phyloP scores from a whole-genome alignment of 2,329 filamentous ascomycete genomes.

The Microsporum audouinii region DNA sequence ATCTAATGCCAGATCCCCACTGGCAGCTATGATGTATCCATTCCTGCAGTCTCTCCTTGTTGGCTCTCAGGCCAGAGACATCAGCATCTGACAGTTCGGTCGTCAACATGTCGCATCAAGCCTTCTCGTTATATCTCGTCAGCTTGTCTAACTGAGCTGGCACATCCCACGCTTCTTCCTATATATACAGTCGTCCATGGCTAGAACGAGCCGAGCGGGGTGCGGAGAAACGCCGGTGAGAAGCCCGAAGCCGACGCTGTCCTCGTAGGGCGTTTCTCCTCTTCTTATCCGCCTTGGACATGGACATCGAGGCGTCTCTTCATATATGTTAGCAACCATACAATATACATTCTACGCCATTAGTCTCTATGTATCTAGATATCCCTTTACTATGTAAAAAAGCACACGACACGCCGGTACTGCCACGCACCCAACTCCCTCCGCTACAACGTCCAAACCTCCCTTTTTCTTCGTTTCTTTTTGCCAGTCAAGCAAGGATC shows the following conservation, averaged over 20 bases:
- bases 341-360: no score
- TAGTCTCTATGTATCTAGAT: no score
- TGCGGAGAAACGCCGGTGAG: slow-evolving; percentile 7
- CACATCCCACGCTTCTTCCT: neutral
- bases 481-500: neutral
- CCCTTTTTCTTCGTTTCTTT: neutral
- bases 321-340: no score
- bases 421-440: neutral
- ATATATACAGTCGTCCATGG: slow-evolving; percentile 7
- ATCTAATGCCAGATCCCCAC: slow-evolving; percentile 55
- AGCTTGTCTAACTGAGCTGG: no score
- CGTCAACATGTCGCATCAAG: slow-evolving; percentile 24
- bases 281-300: no score
- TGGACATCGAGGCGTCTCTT: no score
- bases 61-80: slow-evolving; percentile 44
- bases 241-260: neutral
- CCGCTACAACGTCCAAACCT: neutral
- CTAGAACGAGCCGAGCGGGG: neutral
- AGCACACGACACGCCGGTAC: neutral
- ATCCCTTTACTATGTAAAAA: neutral
- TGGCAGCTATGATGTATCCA: slow-evolving; percentile 55
- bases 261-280: neutral
- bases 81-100: slow-evolving; percentile 40
- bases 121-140: neutral
- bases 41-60: slow-evolving; percentile 49